Conservation (phyloP, 306 rosid genomes). For the Vicia faba region DNA sequence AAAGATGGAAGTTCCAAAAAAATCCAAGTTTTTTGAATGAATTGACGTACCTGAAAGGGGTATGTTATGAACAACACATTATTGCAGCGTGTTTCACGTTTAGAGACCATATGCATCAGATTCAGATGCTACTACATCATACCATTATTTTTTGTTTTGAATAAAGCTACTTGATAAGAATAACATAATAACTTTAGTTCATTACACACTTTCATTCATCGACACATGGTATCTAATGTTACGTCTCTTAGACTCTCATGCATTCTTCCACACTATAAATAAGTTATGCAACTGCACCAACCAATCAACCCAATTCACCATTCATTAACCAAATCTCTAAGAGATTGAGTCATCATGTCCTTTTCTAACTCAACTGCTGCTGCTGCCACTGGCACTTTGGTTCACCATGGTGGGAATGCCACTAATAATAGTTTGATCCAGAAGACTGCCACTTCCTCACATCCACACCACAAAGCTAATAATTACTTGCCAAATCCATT, state of each 20-base stretch:
- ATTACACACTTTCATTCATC: background rate
- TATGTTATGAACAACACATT: background rate
- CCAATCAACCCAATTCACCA: background rate
- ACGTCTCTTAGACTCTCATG: background rate
- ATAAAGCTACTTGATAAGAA: background rate
- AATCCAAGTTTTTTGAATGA: background rate
- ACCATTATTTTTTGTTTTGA: background rate
- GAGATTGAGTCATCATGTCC: constrained; percentile 31
- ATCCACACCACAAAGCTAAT: constrained; percentile 11
- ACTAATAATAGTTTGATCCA: background rate
- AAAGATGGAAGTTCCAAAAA: background rate
- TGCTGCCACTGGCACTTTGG: background rate
- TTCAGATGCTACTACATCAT: background rate
- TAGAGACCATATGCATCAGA: background rate
- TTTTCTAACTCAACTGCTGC: constrained; percentile 20
- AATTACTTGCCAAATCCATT: constrained; percentile 33
- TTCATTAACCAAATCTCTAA: constrained; percentile 20
- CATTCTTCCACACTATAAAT: constrained; percentile 35
- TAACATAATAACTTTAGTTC: background rate
- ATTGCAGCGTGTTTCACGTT: constrained; percentile 1
- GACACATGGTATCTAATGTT: background rate
- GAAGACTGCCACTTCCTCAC: constrained; percentile 5
- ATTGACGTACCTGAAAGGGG: background rate
- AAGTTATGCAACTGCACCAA: background rate
- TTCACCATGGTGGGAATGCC: no score